phyloP scores from a whole-genome alignment of 208 protist genomes.

The Phytomonas sp. region DNA sequence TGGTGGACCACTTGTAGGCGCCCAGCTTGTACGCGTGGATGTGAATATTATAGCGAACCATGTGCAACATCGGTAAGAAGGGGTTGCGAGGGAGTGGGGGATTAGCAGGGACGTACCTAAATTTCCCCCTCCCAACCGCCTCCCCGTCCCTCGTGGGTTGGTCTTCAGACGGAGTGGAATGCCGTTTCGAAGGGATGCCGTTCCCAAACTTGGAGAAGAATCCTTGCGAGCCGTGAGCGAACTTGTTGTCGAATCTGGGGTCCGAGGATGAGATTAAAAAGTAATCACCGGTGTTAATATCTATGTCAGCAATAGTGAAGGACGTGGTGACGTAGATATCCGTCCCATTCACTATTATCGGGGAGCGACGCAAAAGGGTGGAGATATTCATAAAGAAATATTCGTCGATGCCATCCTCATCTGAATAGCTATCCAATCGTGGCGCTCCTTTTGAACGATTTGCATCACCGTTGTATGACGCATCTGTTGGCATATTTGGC shows the following conservation, averaged over 20 bases:
- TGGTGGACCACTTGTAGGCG: constrained; percentile 57
- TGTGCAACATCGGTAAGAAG: constrained; percentile 26
- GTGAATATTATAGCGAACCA: constrained; percentile 51
- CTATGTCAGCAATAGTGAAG: constrained; percentile 39
- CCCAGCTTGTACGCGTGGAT: constrained; percentile 41
- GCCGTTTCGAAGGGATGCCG: too few species aligned
- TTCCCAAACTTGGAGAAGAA: too few species aligned
- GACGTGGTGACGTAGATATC: constrained; percentile 67
- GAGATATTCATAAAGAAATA: constrained; percentile 69
- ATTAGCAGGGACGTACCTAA: too few species aligned
- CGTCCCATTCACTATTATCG: constrained; percentile 28
- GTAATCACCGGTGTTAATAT: constrained; percentile 24
- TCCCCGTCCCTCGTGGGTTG: too few species aligned
- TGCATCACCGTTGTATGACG: too few species aligned
- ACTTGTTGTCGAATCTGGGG: not conserved
- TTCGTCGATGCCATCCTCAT: constrained; percentile 8
- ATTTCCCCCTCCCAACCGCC: too few species aligned
- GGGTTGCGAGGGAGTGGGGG: constrained; percentile 17
- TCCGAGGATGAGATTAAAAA: not conserved
- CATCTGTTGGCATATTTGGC: constrained; percentile 9
- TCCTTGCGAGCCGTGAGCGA: too few species aligned
- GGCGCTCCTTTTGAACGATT: too few species aligned
- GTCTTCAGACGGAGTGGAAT: too few species aligned
- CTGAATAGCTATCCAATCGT: too few species aligned
- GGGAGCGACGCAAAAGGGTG: constrained; percentile 43